Conservation (phyloP, 1,139 yeast genomes). For the Blastobotrys arbuscula region DNA sequence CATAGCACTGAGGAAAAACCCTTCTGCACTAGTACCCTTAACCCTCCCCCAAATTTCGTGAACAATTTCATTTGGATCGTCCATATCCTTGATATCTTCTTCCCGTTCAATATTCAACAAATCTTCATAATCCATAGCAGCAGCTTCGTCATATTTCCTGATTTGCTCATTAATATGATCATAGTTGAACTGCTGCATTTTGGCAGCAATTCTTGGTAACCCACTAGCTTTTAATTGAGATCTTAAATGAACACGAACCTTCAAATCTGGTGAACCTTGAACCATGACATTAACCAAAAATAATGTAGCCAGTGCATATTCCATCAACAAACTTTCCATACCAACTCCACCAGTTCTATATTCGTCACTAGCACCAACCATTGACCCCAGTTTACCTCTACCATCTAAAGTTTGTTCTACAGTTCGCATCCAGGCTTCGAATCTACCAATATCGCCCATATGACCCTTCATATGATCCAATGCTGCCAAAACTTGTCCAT, state of each 20-base stretch:
- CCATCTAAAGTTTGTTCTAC: conserved; percentile 77
- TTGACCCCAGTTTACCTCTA: conserved; percentile 80
- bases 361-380: conserved; percentile 94
- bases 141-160: conserved; percentile 55
- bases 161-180: conserved; percentile 64
- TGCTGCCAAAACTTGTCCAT: conserved; percentile 57
- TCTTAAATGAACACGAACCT: conserved; percentile 68
- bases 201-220: conserved; percentile 53
- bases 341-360: conserved; percentile 54
- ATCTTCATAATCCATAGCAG: conserved; percentile 66
- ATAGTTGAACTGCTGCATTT: conserved; percentile 56
- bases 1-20: conserved; percentile 66
- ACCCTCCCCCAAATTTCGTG: conserved; percentile 65
- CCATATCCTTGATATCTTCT: conserved; percentile 41
- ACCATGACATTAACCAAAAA: conserved; percentile 70
- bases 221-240: conserved; percentile 78
- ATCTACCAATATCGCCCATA: conserved; percentile 57
- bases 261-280: conserved; percentile 54
- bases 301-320: conserved; percentile 75
- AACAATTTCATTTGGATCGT: conserved; percentile 68
- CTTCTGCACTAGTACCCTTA: conserved; percentile 63
- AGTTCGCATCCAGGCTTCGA: conserved; percentile 79
- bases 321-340: conserved; percentile 68
- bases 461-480: conserved; percentile 57
- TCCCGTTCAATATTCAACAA: conserved; percentile 55